A percentile compares a stretch with the other conserved stretches of the same genome.
phyloP scores from a whole-genome alignment of 116 monocot species.

The Dioscorea cayenensis region DNA sequence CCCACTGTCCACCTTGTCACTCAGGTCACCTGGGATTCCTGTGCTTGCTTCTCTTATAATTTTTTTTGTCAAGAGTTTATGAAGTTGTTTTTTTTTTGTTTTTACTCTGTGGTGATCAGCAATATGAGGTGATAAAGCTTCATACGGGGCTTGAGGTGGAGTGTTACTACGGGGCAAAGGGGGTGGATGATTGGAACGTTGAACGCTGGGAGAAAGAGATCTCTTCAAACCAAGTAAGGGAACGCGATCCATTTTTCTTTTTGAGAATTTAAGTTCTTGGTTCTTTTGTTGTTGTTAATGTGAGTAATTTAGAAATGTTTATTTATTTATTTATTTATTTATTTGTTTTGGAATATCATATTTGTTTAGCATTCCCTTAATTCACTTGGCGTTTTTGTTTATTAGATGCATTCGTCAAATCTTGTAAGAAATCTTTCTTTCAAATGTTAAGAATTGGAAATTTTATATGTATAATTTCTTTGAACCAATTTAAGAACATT shows the following conservation, averaged over 20 bases:
- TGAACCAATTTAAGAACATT: too few relatives aligned
- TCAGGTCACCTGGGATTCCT: slow-evolving; percentile 40
- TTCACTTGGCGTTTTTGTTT: too few relatives aligned
- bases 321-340: not conserved
- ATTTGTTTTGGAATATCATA: too few relatives aligned
- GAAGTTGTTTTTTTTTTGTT: not conserved
- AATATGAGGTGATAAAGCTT: slow-evolving; percentile 58
- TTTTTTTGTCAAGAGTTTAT: not conserved
- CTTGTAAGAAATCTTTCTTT: too few relatives aligned
- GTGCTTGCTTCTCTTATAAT: not conserved
- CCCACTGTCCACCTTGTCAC: slow-evolving; percentile 83
- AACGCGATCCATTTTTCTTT: not conserved
- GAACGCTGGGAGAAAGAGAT: slow-evolving; percentile 63
- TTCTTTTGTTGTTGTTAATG: not conserved
- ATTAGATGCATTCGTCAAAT: too few relatives aligned
- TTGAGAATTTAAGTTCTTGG: not conserved
- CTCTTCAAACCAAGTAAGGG: slow-evolving; percentile 32
- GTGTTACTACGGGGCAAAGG: slow-evolving; percentile 56
- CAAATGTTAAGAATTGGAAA: too few relatives aligned
- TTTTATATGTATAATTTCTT: too few relatives aligned
- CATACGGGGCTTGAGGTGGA: slow-evolving; percentile 46
- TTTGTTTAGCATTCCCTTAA: too few relatives aligned
- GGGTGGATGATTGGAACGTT: slow-evolving; percentile 59
- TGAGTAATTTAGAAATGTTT: not conserved
- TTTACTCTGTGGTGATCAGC: slow-evolving; percentile 26